Conservation (phyloP, 306 rosid species). For the Urtica urens region DNA sequence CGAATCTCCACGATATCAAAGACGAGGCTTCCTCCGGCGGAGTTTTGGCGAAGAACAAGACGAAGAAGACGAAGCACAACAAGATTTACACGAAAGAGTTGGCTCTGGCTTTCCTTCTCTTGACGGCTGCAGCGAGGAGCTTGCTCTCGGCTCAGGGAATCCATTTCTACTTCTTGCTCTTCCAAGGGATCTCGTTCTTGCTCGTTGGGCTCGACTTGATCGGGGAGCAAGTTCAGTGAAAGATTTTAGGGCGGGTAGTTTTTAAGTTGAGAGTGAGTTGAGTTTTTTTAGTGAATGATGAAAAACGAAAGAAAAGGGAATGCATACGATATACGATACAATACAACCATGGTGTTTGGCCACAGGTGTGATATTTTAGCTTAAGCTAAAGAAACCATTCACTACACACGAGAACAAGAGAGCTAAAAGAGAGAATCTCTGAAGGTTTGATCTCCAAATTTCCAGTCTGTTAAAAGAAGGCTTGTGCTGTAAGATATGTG, state of each 20-base stretch:
- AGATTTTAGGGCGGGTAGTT: background rate
- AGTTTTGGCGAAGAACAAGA: too few species aligned
- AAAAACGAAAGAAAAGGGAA: too few species aligned
- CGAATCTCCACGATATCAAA: slow-evolving; percentile 50
- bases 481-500: background rate
- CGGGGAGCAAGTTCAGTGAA: slow-evolving; percentile 68
- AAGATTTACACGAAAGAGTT: slow-evolving; percentile 74
- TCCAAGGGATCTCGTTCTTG: slow-evolving; percentile 81
- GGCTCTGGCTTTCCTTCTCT: slow-evolving; percentile 67
- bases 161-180: slow-evolving; percentile 89
- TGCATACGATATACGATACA: too few species aligned
- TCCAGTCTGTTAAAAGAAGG: slow-evolving; percentile 8
- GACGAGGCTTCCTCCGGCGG: slow-evolving; percentile 43
- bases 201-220: slow-evolving; percentile 83
- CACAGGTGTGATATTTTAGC: too few species aligned
- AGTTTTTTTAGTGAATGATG: too few species aligned
- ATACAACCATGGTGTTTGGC: slow-evolving; percentile 8
- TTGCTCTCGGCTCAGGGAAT: slow-evolving; percentile 94
- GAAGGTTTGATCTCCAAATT: background rate
- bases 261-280: background rate
- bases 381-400: too few species aligned
- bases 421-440: too few species aligned
- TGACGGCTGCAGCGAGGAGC: slow-evolving; percentile 85
- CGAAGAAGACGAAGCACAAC: slow-evolving; percentile 47
- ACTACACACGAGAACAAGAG: too few species aligned